These are phyloP conservation scores for Blastobotrys illinoisensis DNA, from an alignment of 1,139 yeast species.

Conservation along the genomic window DNA sequence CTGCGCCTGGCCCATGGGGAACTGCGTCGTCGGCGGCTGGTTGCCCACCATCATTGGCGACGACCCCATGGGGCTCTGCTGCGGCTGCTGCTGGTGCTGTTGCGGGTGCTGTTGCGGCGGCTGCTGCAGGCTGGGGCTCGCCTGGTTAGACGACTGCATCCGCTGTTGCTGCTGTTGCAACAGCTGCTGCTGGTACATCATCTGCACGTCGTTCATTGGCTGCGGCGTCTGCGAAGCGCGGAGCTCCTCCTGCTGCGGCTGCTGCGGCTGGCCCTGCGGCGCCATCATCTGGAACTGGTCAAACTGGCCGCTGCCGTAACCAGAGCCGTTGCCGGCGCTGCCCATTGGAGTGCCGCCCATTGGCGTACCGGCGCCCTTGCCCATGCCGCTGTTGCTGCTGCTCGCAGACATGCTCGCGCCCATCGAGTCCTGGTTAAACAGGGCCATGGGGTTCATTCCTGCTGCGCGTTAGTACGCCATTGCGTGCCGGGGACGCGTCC, in stretches of 20 bases:
- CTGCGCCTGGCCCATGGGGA: constrained; percentile 3
- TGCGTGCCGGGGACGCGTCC: not conserved
- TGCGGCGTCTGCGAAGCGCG: not conserved
- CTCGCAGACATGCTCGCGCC: not conserved
- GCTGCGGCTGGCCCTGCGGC: constrained; percentile 1
- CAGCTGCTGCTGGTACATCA: constrained; percentile 20
- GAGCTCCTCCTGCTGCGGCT: constrained; percentile 1
- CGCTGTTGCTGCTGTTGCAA: constrained; percentile 18
- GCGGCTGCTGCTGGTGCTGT: constrained; percentile 14
- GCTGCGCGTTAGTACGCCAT: not conserved
- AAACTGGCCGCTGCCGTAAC: not conserved
- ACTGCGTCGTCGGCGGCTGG: constrained; percentile 5
- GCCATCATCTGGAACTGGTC: constrained; percentile 3
- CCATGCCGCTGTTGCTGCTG: not conserved
- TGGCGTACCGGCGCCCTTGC: no score
- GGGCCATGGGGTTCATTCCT: not conserved
- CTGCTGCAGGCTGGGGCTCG: not conserved
- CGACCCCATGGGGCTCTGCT: constrained; percentile 6
- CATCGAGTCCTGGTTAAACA: not conserved
- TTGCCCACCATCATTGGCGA: constrained; percentile 12
- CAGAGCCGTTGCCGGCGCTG: no score
- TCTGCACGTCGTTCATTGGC: constrained; percentile 12
- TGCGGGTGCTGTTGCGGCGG: constrained; percentile 12
- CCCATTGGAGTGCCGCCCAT: no score
- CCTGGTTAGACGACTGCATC: constrained; percentile 5